Conservation (phyloP, 345 rosid genomes). For the Citrus cavaleriei region DNA sequence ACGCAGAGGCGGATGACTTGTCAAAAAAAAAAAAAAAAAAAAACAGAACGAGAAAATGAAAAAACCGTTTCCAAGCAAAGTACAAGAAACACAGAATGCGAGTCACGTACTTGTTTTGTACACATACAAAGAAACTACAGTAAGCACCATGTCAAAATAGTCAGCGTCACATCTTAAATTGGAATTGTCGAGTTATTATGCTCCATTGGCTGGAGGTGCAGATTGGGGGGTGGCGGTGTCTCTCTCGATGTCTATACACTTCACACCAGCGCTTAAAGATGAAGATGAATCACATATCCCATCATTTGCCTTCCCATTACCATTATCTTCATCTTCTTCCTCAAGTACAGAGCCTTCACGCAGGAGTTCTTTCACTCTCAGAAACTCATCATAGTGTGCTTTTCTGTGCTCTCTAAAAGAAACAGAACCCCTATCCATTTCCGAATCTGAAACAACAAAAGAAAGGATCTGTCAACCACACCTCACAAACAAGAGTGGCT, state of each 20-base stretch:
- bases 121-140: background rate
- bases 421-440: constrained; percentile 30
- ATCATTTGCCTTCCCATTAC: constrained; percentile 11
- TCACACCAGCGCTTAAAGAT: constrained; percentile 35
- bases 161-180: background rate
- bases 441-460: constrained; percentile 33
- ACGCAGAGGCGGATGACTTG: background rate
- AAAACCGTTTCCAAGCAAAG: background rate
- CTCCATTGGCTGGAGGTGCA: constrained; percentile 30
- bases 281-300: constrained; percentile 36
- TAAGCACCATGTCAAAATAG: background rate
- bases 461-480: background rate
- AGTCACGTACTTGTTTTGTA: background rate
- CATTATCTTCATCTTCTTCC: constrained; percentile 50
- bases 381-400: constrained; percentile 87
- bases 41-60: background rate
- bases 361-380: constrained; percentile 72
- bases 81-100: background rate
- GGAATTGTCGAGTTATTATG: background rate
- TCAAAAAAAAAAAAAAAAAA: too few species aligned
- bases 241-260: constrained; percentile 44
- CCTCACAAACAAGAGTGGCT: background rate
- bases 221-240: constrained; percentile 24
- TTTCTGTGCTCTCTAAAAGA: constrained; percentile 76
- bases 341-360: constrained; percentile 58